Evolutionary conservation across 176 grass and related monocot species (phyloP).

Genomic region (Aegilops tauschii): DNA sequence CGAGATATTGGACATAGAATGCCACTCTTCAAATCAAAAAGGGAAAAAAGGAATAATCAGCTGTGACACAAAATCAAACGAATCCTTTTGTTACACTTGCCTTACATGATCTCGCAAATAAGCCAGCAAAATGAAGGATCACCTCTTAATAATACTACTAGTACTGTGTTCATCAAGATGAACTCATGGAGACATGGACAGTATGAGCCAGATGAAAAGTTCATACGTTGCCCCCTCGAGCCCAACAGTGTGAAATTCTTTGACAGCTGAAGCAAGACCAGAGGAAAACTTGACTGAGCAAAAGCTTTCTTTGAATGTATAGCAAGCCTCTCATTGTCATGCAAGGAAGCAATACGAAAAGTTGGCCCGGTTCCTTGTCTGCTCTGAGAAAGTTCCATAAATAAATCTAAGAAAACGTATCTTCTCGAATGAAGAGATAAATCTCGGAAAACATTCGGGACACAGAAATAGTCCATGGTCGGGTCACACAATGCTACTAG

Average conservation of each 20-base stretch:
- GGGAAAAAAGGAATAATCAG: no score
- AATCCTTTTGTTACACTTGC: no score
- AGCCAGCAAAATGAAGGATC: no score
- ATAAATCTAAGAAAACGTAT: neutral
- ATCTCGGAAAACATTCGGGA: neutral
- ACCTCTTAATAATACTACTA: neutral
- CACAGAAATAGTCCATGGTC: constrained; percentile 11
- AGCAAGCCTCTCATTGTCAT: neutral
- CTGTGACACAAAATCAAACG: no score
- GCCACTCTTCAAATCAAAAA: no score
- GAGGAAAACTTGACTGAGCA: neutral
- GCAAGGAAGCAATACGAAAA: neutral
- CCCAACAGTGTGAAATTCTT: constrained; percentile 15
- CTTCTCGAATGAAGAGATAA: neutral
- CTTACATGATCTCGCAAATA: no score
- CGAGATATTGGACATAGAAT: no score
- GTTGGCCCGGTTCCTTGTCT: neutral
- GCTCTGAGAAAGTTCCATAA: neutral
- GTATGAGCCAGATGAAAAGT: neutral
- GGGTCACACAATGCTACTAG: constrained; percentile 21
- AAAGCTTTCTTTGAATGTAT: neutral
- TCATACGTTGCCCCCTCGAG: constrained; percentile 30
- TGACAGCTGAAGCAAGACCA: constrained; percentile 26
- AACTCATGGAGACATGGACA: neutral
- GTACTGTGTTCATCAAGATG: neutral